phyloP scores from a whole-genome alignment of 1,284 basidiomycete species.

The Ceratobasidium theobromae region DNA sequence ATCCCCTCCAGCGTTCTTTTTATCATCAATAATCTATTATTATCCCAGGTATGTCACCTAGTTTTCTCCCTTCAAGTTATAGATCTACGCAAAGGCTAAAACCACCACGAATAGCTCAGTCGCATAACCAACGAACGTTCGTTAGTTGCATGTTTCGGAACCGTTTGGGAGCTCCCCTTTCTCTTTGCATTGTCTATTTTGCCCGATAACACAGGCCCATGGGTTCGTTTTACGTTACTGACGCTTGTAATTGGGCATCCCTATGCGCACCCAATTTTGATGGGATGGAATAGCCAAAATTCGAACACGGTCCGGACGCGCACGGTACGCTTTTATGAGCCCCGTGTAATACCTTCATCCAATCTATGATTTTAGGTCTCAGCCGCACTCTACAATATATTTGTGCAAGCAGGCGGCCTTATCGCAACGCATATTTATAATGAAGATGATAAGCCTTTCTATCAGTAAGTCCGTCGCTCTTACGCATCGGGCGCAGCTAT shows the following conservation, averaged over 20 bases:
- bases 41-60: background rate
- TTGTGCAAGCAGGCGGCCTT: constrained; percentile 30
- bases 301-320: constrained; percentile 22
- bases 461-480: constrained; percentile 7
- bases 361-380: constrained; percentile 5
- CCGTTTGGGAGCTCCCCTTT: constrained; percentile 19
- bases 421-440: constrained; percentile 28
- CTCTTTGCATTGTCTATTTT: constrained; percentile 13
- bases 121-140: constrained; percentile 22
- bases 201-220: constrained; percentile 5
- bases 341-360: too few relatives aligned
- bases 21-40: constrained; percentile 25
- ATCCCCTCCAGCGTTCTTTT: constrained; percentile 37
- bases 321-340: constrained; percentile 1
- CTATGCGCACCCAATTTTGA: constrained; percentile 27
- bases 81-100: background rate
- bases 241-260: constrained; percentile 29
- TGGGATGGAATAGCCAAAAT: constrained; percentile 25
- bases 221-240: constrained; percentile 13
- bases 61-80: background rate
- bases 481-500: background rate
- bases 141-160: constrained; percentile 1
- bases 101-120: background rate
- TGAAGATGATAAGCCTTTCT: constrained; percentile 22
- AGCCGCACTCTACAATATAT: constrained; percentile 30